Percentiles rank a stretch among this genome's conserved stretches.
phyloP scores from a whole-genome alignment of 352 stramenopile genomes.

The Phytophthora sp. region DNA sequence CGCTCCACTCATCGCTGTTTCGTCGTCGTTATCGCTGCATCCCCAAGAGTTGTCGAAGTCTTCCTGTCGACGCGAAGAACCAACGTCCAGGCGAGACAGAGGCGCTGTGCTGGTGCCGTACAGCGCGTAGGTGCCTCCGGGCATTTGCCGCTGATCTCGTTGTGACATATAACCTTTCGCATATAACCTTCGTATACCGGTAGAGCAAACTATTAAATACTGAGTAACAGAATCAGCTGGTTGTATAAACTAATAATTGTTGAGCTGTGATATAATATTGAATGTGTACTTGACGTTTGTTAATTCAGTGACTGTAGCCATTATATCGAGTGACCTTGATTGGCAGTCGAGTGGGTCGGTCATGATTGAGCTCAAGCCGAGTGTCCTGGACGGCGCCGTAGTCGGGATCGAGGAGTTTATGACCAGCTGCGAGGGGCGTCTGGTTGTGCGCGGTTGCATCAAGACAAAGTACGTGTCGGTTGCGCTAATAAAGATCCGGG shows the following conservation, averaged over 20 bases:
- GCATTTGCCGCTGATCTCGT: slow-evolving; percentile 14
- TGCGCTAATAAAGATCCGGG: neutral
- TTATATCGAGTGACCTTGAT: neutral
- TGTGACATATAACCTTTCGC: neutral
- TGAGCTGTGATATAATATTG: too few relatives aligned
- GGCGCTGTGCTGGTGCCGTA: slow-evolving; percentile 20
- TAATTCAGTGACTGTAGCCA: neutral
- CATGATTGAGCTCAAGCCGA: neutral
- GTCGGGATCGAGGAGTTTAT: slow-evolving; percentile 66
- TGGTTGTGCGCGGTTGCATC: slow-evolving; percentile 42
- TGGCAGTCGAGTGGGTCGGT: neutral
- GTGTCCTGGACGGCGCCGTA: slow-evolving; percentile 15
- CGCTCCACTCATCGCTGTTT: slow-evolving; percentile 16
- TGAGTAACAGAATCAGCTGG: too few relatives aligned
- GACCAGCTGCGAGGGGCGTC: slow-evolving; percentile 2
- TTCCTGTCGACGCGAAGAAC: slow-evolving; percentile 7
- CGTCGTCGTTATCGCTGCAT: slow-evolving; percentile 9
- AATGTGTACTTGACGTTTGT: too few relatives aligned
- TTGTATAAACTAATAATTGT: too few relatives aligned
- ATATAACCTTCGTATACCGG: neutral
- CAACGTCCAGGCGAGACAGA: neutral
- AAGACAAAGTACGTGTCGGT: slow-evolving; percentile 52
- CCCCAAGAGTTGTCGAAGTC: neutral
- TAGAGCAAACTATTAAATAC: too few relatives aligned
- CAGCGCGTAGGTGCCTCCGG: slow-evolving; percentile 17